phyloP scores from a whole-genome alignment of 192 early-diverging fungal genomes.

The Haplosporangium gracile region DNA sequence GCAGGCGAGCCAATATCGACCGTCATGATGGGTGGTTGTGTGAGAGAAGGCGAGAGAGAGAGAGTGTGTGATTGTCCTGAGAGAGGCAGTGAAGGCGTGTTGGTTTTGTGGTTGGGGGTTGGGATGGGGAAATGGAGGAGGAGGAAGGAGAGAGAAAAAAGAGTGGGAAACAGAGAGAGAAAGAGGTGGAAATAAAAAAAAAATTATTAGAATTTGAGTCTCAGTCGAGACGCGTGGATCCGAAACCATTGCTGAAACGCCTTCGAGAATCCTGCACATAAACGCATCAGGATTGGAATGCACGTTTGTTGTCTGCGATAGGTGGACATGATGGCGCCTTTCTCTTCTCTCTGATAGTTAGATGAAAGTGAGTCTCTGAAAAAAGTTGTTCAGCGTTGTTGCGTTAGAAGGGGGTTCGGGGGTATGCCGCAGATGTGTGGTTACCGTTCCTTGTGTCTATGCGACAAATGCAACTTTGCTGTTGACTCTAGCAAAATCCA shows the following conservation, averaged over 20 bases:
- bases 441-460: too few relatives aligned
- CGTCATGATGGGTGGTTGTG: not conserved
- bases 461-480: too few relatives aligned
- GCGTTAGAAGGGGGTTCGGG: too few relatives aligned
- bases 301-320: too few relatives aligned
- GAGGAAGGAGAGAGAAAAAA: not conserved
- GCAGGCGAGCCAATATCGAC: slow-evolving; percentile 1
- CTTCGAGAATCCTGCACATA: too few relatives aligned
- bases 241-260: not conserved
- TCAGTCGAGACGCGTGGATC: slow-evolving; percentile 1
- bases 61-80: not conserved
- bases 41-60: not conserved
- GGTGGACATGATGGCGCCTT: too few relatives aligned
- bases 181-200: not conserved
- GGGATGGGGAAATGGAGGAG: not conserved
- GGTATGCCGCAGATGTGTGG: too few relatives aligned
- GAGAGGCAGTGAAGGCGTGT: not conserved
- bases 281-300: too few relatives aligned
- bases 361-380: too few relatives aligned
- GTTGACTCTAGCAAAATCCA: too few relatives aligned
- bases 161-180: not conserved
- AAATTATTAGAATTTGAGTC: not conserved
- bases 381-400: too few relatives aligned
- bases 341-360: too few relatives aligned
- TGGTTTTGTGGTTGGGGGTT: not conserved